Conservation (phyloP, 768 basidiomycete species). For the Pisolithus tinctorius region DNA sequence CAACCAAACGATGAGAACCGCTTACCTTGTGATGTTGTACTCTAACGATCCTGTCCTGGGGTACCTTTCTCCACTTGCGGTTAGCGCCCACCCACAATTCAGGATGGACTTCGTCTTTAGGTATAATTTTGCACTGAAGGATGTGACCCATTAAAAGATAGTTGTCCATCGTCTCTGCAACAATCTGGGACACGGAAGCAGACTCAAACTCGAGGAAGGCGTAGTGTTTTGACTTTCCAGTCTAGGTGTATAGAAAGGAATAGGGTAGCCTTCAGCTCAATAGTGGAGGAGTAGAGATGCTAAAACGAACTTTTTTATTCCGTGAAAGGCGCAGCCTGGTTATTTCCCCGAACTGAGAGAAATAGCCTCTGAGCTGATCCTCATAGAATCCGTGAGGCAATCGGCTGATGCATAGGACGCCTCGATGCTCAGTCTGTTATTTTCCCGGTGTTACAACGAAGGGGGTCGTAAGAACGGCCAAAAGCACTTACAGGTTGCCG, state of each 20-base stretch:
- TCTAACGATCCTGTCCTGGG: conserved; percentile 63
- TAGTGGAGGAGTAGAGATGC: neutral
- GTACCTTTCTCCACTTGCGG: conserved; percentile 79
- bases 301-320: conserved; percentile 70
- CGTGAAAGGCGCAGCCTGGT: conserved; percentile 85
- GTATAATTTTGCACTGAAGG: conserved; percentile 83
- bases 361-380: conserved; percentile 87
- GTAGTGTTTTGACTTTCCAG: conserved; percentile 94
- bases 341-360: conserved; percentile 90
- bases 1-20: conserved; percentile 2
- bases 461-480: neutral
- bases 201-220: conserved; percentile 94
- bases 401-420: conserved; percentile 84
- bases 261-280: neutral
- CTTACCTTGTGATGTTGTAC: conserved; percentile 77
- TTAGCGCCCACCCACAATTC: conserved; percentile 97
- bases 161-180: conserved; percentile 98
- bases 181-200: conserved; percentile 84
- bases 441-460: neutral
- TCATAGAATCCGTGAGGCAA: conserved; percentile 98
- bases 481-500: conserved; percentile 40
- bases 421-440: conserved; percentile 55
- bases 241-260: conserved; percentile 38
- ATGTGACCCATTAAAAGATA: conserved; percentile 95
- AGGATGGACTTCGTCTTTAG: conserved; percentile 85